Conservation (phyloP, 306 rosid genomes). For the Cicer pinnatifidum region DNA sequence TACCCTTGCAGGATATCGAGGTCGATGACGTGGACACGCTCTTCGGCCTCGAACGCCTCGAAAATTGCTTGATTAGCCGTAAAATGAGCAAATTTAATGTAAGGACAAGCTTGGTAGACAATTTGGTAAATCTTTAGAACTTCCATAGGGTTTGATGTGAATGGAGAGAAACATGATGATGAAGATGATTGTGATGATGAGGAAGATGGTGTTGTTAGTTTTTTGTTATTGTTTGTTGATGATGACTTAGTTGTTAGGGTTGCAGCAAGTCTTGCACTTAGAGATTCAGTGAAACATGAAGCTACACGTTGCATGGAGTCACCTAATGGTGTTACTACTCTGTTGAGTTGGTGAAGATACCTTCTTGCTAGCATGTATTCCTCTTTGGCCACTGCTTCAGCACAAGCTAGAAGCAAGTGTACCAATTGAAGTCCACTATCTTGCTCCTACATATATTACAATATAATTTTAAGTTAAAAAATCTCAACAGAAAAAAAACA, state of each 20-base stretch:
- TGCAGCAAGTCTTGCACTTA: constrained; percentile 71
- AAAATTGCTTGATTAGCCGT: constrained; percentile 92
- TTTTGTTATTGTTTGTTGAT: background rate
- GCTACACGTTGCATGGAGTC: constrained; percentile 96
- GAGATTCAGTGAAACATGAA: constrained; percentile 81
- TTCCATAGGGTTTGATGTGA: constrained; percentile 73
- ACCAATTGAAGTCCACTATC: constrained; percentile 94
- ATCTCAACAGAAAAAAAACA: background rate
- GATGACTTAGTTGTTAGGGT: constrained; percentile 53
- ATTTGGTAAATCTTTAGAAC: constrained; percentile 84
- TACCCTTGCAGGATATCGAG: constrained; percentile 88
- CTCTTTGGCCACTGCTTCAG: constrained; percentile 89
- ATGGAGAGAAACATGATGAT: constrained; percentile 45
- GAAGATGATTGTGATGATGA: constrained; percentile 14
- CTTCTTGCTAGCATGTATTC: constrained; percentile 87
- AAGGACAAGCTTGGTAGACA: constrained; percentile 93
- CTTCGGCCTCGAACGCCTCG: constrained; percentile 85
- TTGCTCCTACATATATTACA: constrained; percentile 58
- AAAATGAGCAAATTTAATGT: constrained; percentile 87
- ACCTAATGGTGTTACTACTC: constrained; percentile 74
- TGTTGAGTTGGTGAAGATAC: constrained; percentile 76
- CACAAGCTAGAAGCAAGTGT: constrained; percentile 92
- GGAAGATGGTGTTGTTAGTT: constrained; percentile 2
- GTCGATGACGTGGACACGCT: constrained; percentile 84
- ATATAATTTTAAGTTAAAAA: background rate